Base-by-base conservation (phyloP, 106 monocot genomes). In the Platanthera guangdongensis region DNA sequence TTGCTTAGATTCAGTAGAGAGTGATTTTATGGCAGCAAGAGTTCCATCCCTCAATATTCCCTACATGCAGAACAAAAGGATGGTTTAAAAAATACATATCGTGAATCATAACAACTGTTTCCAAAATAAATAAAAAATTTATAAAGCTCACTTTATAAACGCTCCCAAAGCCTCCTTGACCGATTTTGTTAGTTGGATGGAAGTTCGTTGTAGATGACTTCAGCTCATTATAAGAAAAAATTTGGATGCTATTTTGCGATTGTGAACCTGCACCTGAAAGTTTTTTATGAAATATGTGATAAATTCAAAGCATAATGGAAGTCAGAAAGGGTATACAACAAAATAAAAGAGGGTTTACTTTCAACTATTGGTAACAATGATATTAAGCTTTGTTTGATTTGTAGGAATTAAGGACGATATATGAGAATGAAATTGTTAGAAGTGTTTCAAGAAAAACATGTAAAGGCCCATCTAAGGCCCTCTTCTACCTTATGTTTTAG, bases 1-100 rank as follows among this genome's bases (percentile, higher is more conserved):
- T 82, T 90, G 86, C 75, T 87, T 84, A 51, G 90, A 90, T 84
- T 90, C 84, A 15, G 81, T 55, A 68, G 81, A 84, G 14, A 90
- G 84, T 68, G 80, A 76, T 78, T 90, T 90, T 67, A 90, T 68
- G 47, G 90, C 86, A 73, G 87, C 75, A 48, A 71, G 46, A 54
- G 77, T 84, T 63, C 73, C 79, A 80, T 84, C 79, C 64, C 72
- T 86, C 51, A 86, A 63, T 47, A 65, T 75, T 50, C 86, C 89
- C 86, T 89, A 72, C 55, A 81, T 78, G 59, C 71, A 19, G 15
- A 76, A 6, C 47, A 83, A 11, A 21, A 45, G n/a, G 39, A 39
- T 39, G 39, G 39, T 39, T 39, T 39, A 39, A 39, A 2, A 39
- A 39, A 39, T 39, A 39, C 39, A 39, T 39, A 39, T 39, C 9